phyloP scores from a whole-genome alignment of 495 filamentous ascomycete genomes.

The Usnea hakonensis region DNA sequence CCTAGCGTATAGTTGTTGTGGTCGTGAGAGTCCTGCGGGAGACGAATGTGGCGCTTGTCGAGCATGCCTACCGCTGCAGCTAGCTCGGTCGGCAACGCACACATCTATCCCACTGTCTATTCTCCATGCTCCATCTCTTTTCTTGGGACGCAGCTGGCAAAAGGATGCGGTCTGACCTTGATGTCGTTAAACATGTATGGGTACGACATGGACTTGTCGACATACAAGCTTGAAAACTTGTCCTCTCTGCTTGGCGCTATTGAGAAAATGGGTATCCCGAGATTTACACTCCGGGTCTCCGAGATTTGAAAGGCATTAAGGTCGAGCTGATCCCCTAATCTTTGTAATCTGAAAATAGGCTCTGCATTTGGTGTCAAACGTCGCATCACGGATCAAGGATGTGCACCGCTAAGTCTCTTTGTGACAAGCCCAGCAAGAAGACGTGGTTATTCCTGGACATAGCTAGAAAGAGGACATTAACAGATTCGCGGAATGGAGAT shows the following conservation, averaged over 20 bases:
- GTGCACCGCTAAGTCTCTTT: background rate
- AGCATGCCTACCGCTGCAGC: slow-evolving; percentile 40
- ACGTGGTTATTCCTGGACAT: slow-evolving; percentile 17
- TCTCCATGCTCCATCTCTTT: slow-evolving; percentile 24
- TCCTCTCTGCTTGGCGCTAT: slow-evolving; percentile 13
- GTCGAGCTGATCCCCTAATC: slow-evolving; percentile 11
- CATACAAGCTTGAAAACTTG: slow-evolving; percentile 16
- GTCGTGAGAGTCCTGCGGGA: slow-evolving; percentile 22
- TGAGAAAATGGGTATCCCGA: slow-evolving; percentile 17
- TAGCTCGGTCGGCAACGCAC: slow-evolving; percentile 36
- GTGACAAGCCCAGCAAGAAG: slow-evolving; percentile 7
- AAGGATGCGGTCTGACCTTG: slow-evolving; percentile 15
- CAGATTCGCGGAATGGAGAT: too few relatives aligned
- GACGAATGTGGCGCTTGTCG: slow-evolving; percentile 35
- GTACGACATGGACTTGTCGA: slow-evolving; percentile 17
- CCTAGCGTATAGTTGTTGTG: slow-evolving; percentile 34
- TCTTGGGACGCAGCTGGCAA: slow-evolving; percentile 11
- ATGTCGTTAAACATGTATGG: slow-evolving; percentile 18
- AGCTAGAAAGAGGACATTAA: slow-evolving; percentile 26
- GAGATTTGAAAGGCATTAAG: slow-evolving; percentile 16
- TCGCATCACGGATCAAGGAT: slow-evolving; percentile 2
- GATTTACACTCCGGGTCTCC: slow-evolving; percentile 16
- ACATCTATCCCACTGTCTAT: slow-evolving; percentile 47
- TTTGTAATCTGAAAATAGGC: slow-evolving; percentile 11
- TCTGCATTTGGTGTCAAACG: slow-evolving; percentile 1